These are phyloP conservation scores for Russula brevipes DNA, from an alignment of 768 basidiomycete species.

Conservation along the genomic window DNA sequence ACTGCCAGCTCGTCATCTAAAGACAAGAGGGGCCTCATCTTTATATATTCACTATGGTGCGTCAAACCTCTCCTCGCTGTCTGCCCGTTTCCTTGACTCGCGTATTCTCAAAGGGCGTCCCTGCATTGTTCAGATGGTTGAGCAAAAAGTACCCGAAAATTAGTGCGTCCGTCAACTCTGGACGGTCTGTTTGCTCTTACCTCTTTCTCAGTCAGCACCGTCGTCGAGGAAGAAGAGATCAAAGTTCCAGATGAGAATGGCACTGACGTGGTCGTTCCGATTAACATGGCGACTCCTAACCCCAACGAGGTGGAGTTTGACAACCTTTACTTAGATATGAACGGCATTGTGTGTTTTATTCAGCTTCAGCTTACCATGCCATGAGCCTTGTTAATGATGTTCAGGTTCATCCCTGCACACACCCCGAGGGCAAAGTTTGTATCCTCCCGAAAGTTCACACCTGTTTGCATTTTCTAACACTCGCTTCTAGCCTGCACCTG, in stretches of 20 bases:
- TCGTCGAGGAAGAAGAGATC: conserved; percentile 78
- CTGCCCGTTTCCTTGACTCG: neutral
- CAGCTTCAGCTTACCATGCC: conserved; percentile 3
- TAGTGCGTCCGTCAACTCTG: conserved; percentile 43
- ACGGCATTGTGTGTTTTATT: conserved; percentile 77
- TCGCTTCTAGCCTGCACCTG: conserved; percentile 72
- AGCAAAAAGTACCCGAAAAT: conserved; percentile 99
- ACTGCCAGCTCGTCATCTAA: neutral
- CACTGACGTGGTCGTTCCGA: conserved; percentile 60
- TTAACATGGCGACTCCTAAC: conserved; percentile 76
- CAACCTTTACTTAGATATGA: conserved; percentile 98
- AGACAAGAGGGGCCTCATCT: neutral
- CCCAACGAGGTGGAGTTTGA: conserved; percentile 97
- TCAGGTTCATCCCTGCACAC: conserved; percentile 97
- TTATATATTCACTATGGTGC: conserved; percentile 10
- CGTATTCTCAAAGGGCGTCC: conserved; percentile 68
- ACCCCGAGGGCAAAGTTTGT: conserved; percentile 89
- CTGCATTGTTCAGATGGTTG: conserved; percentile 96
- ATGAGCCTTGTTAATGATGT: conserved; percentile 3
- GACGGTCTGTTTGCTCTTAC: neutral
- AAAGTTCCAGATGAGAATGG: conserved; percentile 65
- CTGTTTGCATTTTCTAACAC: conserved; percentile 1
- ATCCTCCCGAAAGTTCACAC: neutral
- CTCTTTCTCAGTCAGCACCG: conserved; percentile 53
- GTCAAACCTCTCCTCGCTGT: neutral